Percentiles rank a stretch among this genome's conserved stretches.
Conservation (phyloP, 305 asterid genomes). For the Solanum hybrid region DNA sequence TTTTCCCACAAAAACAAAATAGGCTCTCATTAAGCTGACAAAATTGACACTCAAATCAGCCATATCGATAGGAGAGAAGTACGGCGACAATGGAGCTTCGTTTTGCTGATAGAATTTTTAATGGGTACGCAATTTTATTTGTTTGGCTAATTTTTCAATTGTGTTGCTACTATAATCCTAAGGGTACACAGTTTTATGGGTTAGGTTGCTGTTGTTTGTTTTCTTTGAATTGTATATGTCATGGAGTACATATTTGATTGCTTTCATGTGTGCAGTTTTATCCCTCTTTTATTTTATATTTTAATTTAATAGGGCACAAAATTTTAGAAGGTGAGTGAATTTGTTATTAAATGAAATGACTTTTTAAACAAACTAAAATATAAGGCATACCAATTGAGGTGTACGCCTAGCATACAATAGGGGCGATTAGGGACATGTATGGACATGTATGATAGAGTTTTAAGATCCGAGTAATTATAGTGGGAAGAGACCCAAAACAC, state of each 20-base stretch:
- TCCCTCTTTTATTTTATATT: not conserved
- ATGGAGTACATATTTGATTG: not conserved
- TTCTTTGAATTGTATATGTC: not conserved
- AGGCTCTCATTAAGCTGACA: not conserved
- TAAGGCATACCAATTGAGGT: not conserved
- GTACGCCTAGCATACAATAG: not conserved
- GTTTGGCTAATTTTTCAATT: too few species aligned
- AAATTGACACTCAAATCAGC: not conserved
- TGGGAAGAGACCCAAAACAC: not conserved
- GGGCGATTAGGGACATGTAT: not conserved
- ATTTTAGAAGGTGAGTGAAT: not conserved
- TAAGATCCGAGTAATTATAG: too few species aligned
- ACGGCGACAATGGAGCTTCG: not conserved
- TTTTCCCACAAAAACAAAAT: not conserved
- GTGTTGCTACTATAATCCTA: not conserved
- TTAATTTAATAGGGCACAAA: not conserved
- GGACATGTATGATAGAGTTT: not conserved
- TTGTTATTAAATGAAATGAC: not conserved
- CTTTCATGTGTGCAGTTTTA: not conserved
- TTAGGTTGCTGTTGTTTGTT: too few species aligned
- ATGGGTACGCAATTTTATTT: not conserved
- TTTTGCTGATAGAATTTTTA: not conserved
- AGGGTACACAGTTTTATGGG: not conserved
- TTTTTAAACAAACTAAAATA: not conserved
- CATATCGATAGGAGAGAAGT: not conserved